Percentiles rank a stretch among this genome's conserved stretches.
Conservation (phyloP, 2,329 filamentous ascomycete genomes). For the Zasmidium citrigriseum region DNA sequence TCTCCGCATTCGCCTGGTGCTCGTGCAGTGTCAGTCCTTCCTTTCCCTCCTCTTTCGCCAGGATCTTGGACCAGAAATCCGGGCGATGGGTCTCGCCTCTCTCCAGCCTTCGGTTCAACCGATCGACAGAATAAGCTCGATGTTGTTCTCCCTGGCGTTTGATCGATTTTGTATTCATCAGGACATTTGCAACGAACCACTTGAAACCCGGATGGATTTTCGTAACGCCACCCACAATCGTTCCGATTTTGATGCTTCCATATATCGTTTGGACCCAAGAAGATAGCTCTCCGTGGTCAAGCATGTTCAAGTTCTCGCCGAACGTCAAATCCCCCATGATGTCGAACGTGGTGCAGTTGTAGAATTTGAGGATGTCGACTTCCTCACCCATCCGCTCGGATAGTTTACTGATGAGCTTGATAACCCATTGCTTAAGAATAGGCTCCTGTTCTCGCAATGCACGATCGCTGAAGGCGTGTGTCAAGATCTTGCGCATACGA, state of each 20-base stretch:
- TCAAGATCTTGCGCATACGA: constrained; percentile 23
- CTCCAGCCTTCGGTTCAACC: constrained; percentile 29
- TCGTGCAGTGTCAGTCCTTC: constrained; percentile 29
- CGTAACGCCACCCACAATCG: constrained; percentile 13
- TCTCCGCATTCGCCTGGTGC: constrained; percentile 33
- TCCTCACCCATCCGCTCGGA: constrained; percentile 11
- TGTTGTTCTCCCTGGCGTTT: constrained; percentile 25
- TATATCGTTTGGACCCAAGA: constrained; percentile 28
- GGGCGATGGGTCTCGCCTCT: constrained; percentile 18
- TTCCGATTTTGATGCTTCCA: constrained; percentile 19
- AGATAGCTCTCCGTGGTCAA: constrained; percentile 23
- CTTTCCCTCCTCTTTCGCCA: constrained; percentile 14
- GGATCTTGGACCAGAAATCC: constrained; percentile 30
- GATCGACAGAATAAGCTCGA: constrained; percentile 19
- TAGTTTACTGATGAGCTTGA: constrained; percentile 18
- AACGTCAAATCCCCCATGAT: constrained; percentile 33
- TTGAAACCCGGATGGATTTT: constrained; percentile 6
- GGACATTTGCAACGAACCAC: constrained; percentile 9
- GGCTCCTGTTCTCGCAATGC: constrained; percentile 29
- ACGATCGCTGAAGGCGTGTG: constrained; percentile 27
- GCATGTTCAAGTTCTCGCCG: constrained; percentile 27
- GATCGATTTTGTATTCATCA: constrained; percentile 21
- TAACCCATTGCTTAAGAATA: constrained; percentile 25
- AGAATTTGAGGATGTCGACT: constrained; percentile 29
- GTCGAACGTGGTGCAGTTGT: constrained; percentile 27